phyloP scores from a whole-genome alignment of 768 basidiomycete species.

The Xerocomus spinulosus region DNA sequence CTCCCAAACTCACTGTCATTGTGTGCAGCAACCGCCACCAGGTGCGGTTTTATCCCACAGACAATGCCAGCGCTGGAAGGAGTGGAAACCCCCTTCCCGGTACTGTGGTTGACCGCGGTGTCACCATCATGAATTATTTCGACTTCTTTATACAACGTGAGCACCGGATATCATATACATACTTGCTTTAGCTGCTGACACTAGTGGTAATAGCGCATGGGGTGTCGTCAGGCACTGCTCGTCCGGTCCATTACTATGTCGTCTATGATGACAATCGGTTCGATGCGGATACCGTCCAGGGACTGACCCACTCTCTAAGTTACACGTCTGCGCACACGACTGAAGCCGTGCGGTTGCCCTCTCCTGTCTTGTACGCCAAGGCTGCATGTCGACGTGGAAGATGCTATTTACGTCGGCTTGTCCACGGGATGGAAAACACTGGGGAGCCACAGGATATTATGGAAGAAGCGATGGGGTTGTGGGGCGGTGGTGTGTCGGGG shows the following conservation, averaged over 20 bases:
- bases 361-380: background rate
- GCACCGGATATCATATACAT: background rate
- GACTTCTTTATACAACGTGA: slow-evolving; percentile 46
- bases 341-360: background rate
- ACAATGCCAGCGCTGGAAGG: slow-evolving; percentile 31
- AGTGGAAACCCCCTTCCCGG: slow-evolving; percentile 43
- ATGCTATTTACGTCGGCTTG: background rate
- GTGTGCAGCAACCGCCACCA: slow-evolving; percentile 48
- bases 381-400: background rate
- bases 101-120: slow-evolving; percentile 46
- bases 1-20: slow-evolving; percentile 41
- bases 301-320: background rate
- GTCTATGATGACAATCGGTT: slow-evolving; percentile 1
- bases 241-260: background rate
- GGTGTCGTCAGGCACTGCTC: background rate
- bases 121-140: slow-evolving; percentile 43
- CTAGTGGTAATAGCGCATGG: background rate
- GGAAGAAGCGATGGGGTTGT: slow-evolving; percentile 49
- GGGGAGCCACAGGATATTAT: slow-evolving; percentile 47
- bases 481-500: slow-evolving; percentile 55
- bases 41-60: slow-evolving; percentile 41
- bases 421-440: background rate
- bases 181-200: background rate
- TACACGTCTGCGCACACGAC: slow-evolving; percentile 4
- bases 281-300: slow-evolving; percentile 1